Base-by-base conservation (phyloP, 163 green algal genomes). In the Chloromonas sp. region DNA sequence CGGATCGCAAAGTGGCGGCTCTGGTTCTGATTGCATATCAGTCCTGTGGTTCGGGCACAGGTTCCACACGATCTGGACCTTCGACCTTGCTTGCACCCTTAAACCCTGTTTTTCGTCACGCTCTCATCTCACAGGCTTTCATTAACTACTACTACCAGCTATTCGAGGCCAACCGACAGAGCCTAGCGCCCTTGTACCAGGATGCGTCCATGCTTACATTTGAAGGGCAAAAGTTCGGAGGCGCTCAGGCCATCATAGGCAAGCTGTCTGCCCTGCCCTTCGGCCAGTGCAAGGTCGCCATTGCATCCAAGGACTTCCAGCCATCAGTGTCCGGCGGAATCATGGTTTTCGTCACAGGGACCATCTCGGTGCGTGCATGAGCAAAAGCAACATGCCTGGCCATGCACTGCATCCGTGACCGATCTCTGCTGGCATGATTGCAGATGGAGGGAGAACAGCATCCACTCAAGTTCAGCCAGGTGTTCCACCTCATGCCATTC, bases 391-490 rank as follows among this genome's bases (percentile, higher is more conserved):
- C 70, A 36, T 60, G 60, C 57, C 78, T 61, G 1, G 5, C 8
- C 58, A 2, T 82, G 58, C 57, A 58, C 1, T 61, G 5, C n/a
- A 15, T 82, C 3, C 2, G 2, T 61, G 3, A 14, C 62, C 11
- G 2, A 2, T 58, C 78, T 60, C 3, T 82, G 58, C 5, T 82
- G 58, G 58, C 78, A 3, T 8, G 1, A 61, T 76, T 82, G 84
- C 92, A 96, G 94, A 91, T 94, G 0, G 95, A 98, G 82, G 93
- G 92, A n/a, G 94, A 98, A 85, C 86, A 81, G 14, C 92, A 95
- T 59, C 88, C 94, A 1, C 87, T 98, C 13, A 97, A 97, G 87
- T 98, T 98, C 87, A 97, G 93, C 88, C 95, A 98, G 88, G 89
- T 94, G 11, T 98, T 98, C 89, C 95, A 98, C 84, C 86, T 98